phyloP scores from a whole-genome alignment of 352 stramenopile species.

The Aphanomyces invadans region DNA sequence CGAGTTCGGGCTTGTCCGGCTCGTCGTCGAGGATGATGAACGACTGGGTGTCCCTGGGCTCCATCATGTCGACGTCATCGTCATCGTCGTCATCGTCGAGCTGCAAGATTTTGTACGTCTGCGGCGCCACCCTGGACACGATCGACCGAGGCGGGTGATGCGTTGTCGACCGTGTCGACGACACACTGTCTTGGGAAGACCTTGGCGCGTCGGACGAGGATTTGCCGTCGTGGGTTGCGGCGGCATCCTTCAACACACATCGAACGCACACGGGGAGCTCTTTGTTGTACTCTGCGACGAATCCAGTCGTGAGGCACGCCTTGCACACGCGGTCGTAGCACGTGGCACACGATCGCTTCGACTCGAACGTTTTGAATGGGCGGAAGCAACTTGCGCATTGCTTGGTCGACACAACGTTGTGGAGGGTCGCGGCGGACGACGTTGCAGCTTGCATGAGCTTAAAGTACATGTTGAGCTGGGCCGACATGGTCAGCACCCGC shows the following conservation, averaged over 20 bases:
- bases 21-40: too few species aligned
- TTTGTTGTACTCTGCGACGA: slow-evolving; percentile 1
- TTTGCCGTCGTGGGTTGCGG: too few species aligned
- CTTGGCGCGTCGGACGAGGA: too few species aligned
- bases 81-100: too few species aligned
- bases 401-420: neutral
- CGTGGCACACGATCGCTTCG: neutral
- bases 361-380: neutral
- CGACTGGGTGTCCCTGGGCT: too few species aligned
- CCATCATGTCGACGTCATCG: too few species aligned
- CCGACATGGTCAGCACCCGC: neutral
- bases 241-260: neutral
- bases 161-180: too few species aligned
- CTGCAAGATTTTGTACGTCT: too few species aligned
- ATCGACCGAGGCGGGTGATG: too few species aligned
- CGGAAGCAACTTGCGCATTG: slow-evolving; percentile 14
- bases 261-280: slow-evolving; percentile 10
- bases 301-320: slow-evolving; percentile 10
- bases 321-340: slow-evolving; percentile 11
- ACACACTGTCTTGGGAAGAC: too few species aligned
- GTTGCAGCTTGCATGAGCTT: neutral
- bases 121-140: too few species aligned
- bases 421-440: neutral
- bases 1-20: too few species aligned
- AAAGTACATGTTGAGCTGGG: neutral